These are phyloP conservation scores for Cytospora schulzeri DNA, from an alignment of 2,329 filamentous ascomycete species.

Conservation along the genomic window DNA sequence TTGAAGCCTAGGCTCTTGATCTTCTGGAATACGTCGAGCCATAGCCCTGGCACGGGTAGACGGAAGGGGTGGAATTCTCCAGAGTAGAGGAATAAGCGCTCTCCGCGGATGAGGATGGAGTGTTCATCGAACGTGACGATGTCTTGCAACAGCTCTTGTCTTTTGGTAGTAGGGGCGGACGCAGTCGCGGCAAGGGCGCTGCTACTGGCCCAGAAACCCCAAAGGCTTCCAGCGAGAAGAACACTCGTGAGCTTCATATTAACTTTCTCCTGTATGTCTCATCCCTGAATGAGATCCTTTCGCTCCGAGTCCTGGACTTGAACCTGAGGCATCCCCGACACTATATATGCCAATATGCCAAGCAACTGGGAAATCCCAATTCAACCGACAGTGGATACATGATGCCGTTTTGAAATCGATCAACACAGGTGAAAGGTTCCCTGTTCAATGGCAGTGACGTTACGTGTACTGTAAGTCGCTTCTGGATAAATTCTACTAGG, in stretches of 20 bases:
- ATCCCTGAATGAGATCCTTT: too few species aligned
- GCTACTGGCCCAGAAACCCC: not conserved
- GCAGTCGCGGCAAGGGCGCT: not conserved
- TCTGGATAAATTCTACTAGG: too few species aligned
- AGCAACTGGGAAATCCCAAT: too few species aligned
- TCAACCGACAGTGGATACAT: too few species aligned
- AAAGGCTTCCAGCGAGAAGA: not conserved
- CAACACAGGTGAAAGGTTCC: too few species aligned
- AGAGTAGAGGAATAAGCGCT: conserved; percentile 65
- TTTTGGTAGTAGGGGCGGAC: not conserved
- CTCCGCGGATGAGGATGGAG: conserved; percentile 65
- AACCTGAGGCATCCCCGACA: too few species aligned
- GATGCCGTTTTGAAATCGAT: too few species aligned
- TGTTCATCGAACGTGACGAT: conserved; percentile 66
- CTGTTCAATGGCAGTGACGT: too few species aligned
- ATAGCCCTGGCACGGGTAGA: conserved; percentile 39
- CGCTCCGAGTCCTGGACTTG: too few species aligned
- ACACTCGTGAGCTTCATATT: not conserved
- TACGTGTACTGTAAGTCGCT: too few species aligned
- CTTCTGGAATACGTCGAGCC: conserved; percentile 75
- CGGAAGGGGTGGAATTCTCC: conserved; percentile 71
- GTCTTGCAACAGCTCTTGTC: not conserved
- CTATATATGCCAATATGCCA: too few species aligned
- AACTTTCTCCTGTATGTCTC: too few species aligned
- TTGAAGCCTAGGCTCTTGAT: conserved; percentile 73